Base-by-base conservation (phyloP, 2,329 filamentous ascomycete species). In the Alternaria arborescens region DNA sequence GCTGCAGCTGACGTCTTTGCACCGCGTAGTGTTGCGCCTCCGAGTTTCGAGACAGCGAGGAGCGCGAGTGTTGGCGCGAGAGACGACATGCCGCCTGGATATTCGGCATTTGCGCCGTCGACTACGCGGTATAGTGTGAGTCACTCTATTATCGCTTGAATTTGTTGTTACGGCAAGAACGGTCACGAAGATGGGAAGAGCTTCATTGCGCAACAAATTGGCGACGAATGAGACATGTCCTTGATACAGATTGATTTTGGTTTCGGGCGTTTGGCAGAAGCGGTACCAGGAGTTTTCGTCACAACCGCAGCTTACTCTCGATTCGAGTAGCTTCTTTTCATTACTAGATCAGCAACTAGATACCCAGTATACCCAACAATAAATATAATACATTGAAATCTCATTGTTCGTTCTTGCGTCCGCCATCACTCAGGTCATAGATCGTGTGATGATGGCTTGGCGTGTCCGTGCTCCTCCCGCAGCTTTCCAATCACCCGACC, bases 1-100 rank as follows among this genome's bases (percentile, higher is more conserved):
- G 72, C 62, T 22, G 75, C 70, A 4, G 70, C 74, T 10, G 75
- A 74, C 36, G 68, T 79, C 57, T 80, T 81, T 58, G 62, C 67
- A 8, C 71, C 78, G 2, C 68, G 79, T 18, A 78, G 74, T 32
- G 61, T 80, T 18, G 69, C 71, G n/a, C 72, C 74, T 8, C 74
- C 78, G 8, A 62, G 42, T 18, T 61, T 64, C 22, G 64, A 63
- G 12, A 61, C 54, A 7, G 36, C n/a, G 11, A 28, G 47, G 26
- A 57, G 55, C 36, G 47, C 44, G 3, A 60, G 50, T 41, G 55
- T 61, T 14, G 59, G 30, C 0, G 57, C 36, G 30, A 61, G 68
- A 18, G 69, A 71, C 4, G 73, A 77, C 18, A 54, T 70, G 52
- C 74, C 74, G 5, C 74, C 75, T 0, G 72, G 74, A 22, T 77